phyloP scores from a whole-genome alignment of 768 basidiomycete genomes.

The Lentinula sp. region DNA sequence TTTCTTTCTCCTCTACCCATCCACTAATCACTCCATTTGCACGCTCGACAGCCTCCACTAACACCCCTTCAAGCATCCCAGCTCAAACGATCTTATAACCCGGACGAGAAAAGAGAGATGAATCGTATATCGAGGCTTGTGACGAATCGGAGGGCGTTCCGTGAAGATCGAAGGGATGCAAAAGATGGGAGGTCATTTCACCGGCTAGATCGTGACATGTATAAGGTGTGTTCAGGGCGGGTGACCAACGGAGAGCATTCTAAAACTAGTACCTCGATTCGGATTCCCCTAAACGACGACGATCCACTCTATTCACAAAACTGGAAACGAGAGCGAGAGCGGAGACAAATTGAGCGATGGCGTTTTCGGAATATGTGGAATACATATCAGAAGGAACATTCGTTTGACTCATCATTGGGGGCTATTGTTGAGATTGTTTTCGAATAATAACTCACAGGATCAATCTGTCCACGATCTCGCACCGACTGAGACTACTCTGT shows the following conservation, averaged over 20 bases:
- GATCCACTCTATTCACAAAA: background rate
- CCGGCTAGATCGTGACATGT: background rate
- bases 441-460: background rate
- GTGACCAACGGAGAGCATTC: no score
- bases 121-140: background rate
- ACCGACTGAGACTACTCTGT: no score
- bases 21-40: no score
- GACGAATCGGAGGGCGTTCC: background rate
- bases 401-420: background rate
- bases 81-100: background rate
- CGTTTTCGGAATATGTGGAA: conserved; percentile 1
- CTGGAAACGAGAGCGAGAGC: no score
- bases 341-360: no score
- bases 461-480: no score
- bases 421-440: background rate
- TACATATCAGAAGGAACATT: background rate
- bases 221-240: no score
- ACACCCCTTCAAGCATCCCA: background rate
- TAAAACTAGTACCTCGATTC: background rate
- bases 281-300: no score
- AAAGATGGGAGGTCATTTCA: no score
- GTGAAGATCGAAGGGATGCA: no score
- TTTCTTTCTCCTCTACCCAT: background rate
- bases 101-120: background rate
- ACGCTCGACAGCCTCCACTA: background rate